Base-by-base conservation (phyloP, 352 stramenopile species). In the Phytophthora rubi region DNA sequence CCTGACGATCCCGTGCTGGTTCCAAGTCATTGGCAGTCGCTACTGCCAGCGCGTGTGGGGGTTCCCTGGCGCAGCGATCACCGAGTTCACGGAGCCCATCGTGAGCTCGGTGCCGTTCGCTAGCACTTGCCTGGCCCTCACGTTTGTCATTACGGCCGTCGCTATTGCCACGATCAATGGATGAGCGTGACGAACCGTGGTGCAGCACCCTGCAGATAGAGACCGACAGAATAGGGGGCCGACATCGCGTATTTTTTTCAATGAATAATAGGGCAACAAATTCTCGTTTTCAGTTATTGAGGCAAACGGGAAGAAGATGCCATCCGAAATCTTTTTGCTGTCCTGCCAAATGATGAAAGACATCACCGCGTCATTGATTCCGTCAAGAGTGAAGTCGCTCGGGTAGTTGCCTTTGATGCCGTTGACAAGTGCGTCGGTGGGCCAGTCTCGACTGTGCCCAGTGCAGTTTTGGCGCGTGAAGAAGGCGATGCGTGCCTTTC, bases 1-100 rank as follows among this genome's bases (percentile, higher is more conserved):
- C 1, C 73, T 93, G 6, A 89, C 85, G 39, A 95, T 95, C 54
- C 88, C 88, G 57, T 90, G 80, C 65, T 95, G 86, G 86, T 92
- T 95, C 71, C 88, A 95, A 73, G 81, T 95, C 37, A 82, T 93
- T 28, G 81, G 88, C 51, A 93, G 83, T 59, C 83, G 86, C 44
- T 94, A 93, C 74, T 94, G 81, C 70, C 77, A 89, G 73, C 75
- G 71, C 59, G 81, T 91, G 48, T 95, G 83, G 81, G 81, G 85
- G 12, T 91, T 88, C 53, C 75, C 81, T 6, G 77, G 80, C 12
- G 88, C 86, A 16, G 80, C 81, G 4, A 84, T 93, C 71, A 95
- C 88, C 53, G 83, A 84, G 35, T 95, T 89, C 65, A 90, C 81
- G 13, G 68, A 87, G 59, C 77, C 82, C 4, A 44, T 85, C 26